Conservation (phyloP, 345 rosid species). For the Eucalyptus cloeziana region DNA sequence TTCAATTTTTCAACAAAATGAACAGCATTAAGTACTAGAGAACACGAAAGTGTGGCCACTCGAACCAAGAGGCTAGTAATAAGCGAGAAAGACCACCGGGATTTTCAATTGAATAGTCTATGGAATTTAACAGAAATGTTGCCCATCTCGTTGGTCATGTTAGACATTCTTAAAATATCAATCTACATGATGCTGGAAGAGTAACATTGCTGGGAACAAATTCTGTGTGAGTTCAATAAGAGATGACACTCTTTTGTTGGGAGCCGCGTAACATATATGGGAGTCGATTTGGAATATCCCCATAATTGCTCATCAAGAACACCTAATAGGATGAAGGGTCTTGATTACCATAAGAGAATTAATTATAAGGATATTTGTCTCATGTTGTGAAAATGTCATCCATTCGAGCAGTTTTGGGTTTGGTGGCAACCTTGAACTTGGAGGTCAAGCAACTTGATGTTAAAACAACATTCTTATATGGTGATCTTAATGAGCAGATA, state of each 20-base stretch:
- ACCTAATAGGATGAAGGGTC: too few relatives aligned
- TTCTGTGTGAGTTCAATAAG: background rate
- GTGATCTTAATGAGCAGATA: too few relatives aligned
- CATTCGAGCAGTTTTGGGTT: too few relatives aligned
- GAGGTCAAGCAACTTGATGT: too few relatives aligned
- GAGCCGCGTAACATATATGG: too few relatives aligned
- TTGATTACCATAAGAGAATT: too few relatives aligned
- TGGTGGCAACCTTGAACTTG: too few relatives aligned
- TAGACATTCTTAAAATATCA: background rate
- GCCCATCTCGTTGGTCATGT: background rate
- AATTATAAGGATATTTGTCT: too few relatives aligned
- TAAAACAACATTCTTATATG: too few relatives aligned
- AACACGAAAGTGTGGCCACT: background rate
- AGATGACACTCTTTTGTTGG: background rate
- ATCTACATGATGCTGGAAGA: background rate
- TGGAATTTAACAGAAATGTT: background rate
- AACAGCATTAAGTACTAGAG: background rate
- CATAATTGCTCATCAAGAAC: too few relatives aligned
- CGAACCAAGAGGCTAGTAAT: background rate
- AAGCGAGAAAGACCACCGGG: background rate
- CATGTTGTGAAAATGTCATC: too few relatives aligned
- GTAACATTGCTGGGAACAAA: background rate
- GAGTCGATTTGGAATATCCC: too few relatives aligned
- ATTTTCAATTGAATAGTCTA: background rate
- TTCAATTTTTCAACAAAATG: background rate